phyloP scores from a whole-genome alignment of 1,139 yeast species.

The Scheffersomyces stambukii region DNA sequence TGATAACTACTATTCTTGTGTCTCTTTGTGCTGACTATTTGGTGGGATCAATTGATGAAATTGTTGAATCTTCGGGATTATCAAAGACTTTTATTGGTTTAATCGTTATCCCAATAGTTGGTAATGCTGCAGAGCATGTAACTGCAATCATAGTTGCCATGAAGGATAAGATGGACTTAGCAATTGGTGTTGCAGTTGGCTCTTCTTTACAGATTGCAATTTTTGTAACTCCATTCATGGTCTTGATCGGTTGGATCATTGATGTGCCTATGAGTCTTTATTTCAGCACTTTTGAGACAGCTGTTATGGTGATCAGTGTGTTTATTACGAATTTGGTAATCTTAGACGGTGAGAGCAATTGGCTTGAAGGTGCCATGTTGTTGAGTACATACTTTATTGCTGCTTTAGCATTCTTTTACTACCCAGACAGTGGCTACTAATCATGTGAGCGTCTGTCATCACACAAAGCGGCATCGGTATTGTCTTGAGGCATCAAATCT shows the following conservation, averaged over 20 bases:
- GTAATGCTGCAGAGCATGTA: conserved; percentile 98
- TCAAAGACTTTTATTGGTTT: conserved; percentile 95
- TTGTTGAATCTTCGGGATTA: conserved; percentile 78
- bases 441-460: too few species aligned
- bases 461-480: too few species aligned
- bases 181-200: conserved; percentile 97
- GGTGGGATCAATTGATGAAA: conserved; percentile 87
- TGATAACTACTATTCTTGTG: conserved; percentile 71
- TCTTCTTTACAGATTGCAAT: conserved; percentile 92
- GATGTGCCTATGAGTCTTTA: conserved; percentile 91
- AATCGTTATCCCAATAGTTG: conserved; percentile 91
- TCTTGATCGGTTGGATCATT: conserved; percentile 83
- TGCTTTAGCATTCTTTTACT: conserved; percentile 83
- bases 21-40: conserved; percentile 90
- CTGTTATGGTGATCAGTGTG: conserved; percentile 82
- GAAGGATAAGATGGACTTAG: conserved; percentile 96
- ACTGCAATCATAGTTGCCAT: conserved; percentile 93
- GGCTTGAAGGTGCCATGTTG: conserved; percentile 95
- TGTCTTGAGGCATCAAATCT: too few species aligned
- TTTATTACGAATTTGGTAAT: conserved; percentile 83
- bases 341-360: conserved; percentile 90
- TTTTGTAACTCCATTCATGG: conserved; percentile 93
- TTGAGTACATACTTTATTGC: conserved; percentile 80
- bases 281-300: conserved; percentile 91
- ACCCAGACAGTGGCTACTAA: conserved; percentile 46